phyloP scores from a whole-genome alignment of 805 yeast species.

The Yamadazyma scolyti region DNA sequence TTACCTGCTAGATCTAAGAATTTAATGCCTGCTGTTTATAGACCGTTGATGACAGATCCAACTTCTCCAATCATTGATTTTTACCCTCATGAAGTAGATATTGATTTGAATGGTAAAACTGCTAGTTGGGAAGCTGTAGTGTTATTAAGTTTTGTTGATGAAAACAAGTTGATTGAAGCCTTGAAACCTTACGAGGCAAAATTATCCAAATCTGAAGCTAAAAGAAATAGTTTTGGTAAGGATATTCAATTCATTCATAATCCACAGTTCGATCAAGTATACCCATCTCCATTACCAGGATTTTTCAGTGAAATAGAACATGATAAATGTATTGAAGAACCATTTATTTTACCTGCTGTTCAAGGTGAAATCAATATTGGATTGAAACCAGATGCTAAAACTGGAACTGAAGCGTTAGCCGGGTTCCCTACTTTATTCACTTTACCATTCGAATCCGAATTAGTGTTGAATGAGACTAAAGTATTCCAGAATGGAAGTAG shows the following conservation, averaged over 20 bases:
- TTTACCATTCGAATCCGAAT: conserved; percentile 53
- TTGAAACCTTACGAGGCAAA: conserved; percentile 62
- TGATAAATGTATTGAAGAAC: conserved; percentile 70
- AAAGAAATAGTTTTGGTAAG: conserved; percentile 71
- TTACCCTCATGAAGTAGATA: conserved; percentile 82
- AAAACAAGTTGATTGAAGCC: conserved; percentile 65
- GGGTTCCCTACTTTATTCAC: conserved; percentile 88
- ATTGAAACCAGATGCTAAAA: conserved; percentile 59
- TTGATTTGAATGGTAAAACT: conserved; percentile 91
- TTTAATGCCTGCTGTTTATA: conserved; percentile 72
- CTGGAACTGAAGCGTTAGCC: conserved; percentile 71
- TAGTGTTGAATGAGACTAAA: conserved; percentile 60
- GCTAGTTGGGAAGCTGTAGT: conserved; percentile 99
- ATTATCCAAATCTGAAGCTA: conserved; percentile 65
- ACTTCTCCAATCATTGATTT: conserved; percentile 85
- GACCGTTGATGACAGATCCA: conserved; percentile 81
- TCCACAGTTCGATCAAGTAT: conserved; percentile 67
- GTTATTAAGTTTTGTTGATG: conserved; percentile 86
- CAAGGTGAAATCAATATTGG: conserved; percentile 47
- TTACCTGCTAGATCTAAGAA: conserved; percentile 86
- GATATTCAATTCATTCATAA: conserved; percentile 69
- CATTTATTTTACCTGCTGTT: conserved; percentile 50
- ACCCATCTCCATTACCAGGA: conserved; percentile 73
- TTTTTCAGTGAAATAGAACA: conserved; percentile 74
- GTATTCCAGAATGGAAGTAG: conserved; percentile 85